Base-by-base conservation (phyloP, 352 stramenopile genomes). In the Phytopythium aichiense region DNA sequence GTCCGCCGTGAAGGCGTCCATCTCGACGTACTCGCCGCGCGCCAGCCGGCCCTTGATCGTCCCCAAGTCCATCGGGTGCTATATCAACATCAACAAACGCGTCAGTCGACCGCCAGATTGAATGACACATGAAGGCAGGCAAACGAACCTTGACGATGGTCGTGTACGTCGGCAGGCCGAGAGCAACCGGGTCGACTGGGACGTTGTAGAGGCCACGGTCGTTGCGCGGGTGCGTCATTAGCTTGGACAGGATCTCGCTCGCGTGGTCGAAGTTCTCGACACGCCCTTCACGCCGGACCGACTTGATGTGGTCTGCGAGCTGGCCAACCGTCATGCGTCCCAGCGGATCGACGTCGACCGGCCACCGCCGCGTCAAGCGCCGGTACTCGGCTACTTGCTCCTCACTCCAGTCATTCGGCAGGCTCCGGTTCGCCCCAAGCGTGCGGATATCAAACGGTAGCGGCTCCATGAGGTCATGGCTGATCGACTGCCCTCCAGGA, bases 41-140 rank as follows among this genome's bases (percentile, higher is more conserved):
- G 88, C 75, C 1, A 98, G 73, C 46, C 91, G 89, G 13, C 74
- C 67, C 30, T 87, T 90, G 23, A 98, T 73, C 0, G 93, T 98
- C 4, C 84, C 83, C 4, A 98, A 66, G 66, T 98, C 95, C 90
- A 98, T 98, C 7, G 92, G 91, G 46, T 82, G 69, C 76, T 86
- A 51, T 20, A 40, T 18, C 15, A 13, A 50, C 23, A 40, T 18
- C 15, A 13, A 50, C 12, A 28, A 9, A 48, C 46, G 12, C 6
- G 35, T 57, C 51, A 43, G 28, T 40, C 23, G 9, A 31, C 13
- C 0, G 18, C 22, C 20, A 30, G 13, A 56, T 15, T 22, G 1
- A 50, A 35, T 5, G 35, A 40, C 55, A 4, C 9, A 33, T 20
- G n/a, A 28, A 7, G 15, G 20, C 8, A 8, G 7, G 22, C 33